Evolutionary conservation across 2,329 filamentous ascomycete species (phyloP), one percentile per base, ranked within the genome.

Genomic region (Aspergillus hortae): DNA sequence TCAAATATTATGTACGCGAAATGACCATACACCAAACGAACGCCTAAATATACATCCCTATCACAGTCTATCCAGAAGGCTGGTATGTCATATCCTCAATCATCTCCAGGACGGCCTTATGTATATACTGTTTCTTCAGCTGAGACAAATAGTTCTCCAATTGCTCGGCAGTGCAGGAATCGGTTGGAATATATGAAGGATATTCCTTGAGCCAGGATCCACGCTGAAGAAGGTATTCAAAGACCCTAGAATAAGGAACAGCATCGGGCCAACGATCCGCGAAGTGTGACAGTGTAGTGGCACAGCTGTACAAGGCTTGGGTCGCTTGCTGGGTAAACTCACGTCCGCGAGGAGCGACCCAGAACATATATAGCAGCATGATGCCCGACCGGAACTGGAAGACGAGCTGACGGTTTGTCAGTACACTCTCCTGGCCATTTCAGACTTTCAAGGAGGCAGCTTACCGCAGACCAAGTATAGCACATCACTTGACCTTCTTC

Each of bases 381-480:
- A 64, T 60, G 3, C 62, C 60, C 12, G 61, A 55, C 19, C 62
- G 53, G 36, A 65, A 65, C 44, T 65, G 63, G 44, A 65, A 65
- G 1, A 65, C 61, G 40, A 65, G 61, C 62, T 52, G 38, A 27
- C 15, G 5, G 23, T 11, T 30, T 12, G 40, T 30, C 15, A 10
- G 48, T 51, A 38, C 12, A 36, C 4, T 61, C 41, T 10, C 11
- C n/a, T 10, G 15, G 10, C 14, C 5, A 14, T 15, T 45, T 30
- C 43, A 52, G 21, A 53, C 44, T 30, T 14, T 23, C 27, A 4
- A 44, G 5, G n/a, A 12, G 2, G 4, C 36, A 23, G 58, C 61
- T 53, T 55, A 65, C 62, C 44, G 63, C 62, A 52, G 63, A 65
- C 63, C 63, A 65, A 1, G 63, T 65, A 54, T 58, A 65, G 33